phyloP scores from a whole-genome alignment of 73 alveolate species.

The Tetrahymena borealis region DNA sequence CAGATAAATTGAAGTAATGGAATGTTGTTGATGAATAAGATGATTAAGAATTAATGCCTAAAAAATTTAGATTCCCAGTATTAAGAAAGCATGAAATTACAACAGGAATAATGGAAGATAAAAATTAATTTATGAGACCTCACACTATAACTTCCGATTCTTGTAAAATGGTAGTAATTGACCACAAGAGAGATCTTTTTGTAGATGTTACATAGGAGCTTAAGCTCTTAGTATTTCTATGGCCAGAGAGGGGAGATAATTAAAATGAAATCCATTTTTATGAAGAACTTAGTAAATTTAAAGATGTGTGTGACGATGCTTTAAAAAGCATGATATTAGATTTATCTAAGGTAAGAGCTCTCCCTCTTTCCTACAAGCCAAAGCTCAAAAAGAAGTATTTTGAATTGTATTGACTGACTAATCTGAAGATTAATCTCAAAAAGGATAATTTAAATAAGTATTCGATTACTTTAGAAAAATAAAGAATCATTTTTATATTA shows the following conservation, averaged over 20 bases:
- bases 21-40: background rate
- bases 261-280: background rate
- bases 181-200: background rate
- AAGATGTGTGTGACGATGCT: background rate
- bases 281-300: background rate
- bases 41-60: background rate
- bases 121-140: background rate
- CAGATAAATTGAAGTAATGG: background rate
- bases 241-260: background rate
- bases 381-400: background rate
- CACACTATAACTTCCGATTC: background rate
- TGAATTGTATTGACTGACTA: background rate
- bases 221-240: background rate
- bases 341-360: background rate
- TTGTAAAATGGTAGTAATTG: background rate
- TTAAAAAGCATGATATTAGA: background rate
- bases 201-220: background rate
- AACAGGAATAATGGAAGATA: background rate
- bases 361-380: background rate
- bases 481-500: too few species aligned
- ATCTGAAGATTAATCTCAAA: too few species aligned
- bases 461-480: background rate
- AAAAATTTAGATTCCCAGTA: background rate
- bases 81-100: background rate
- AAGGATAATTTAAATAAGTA: background rate